These are phyloP conservation scores for Leucocoprinus gongylophorus DNA, from an alignment of 1,284 basidiomycete species.

Conservation along the genomic window DNA sequence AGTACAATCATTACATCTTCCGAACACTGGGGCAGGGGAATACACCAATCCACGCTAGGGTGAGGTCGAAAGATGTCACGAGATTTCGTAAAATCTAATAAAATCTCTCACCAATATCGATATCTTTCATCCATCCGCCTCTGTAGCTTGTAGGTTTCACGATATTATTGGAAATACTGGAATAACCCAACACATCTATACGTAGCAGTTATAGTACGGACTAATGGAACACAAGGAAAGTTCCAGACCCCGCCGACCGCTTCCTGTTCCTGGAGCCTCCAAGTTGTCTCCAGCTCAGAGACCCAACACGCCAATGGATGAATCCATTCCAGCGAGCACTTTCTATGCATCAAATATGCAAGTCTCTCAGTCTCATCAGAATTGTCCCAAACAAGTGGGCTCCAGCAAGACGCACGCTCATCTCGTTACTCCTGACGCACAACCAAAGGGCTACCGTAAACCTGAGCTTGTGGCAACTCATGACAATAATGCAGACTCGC, in stretches of 20 bases:
- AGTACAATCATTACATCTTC: no score
- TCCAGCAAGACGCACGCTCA: conserved; percentile 36
- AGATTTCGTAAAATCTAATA: not conserved
- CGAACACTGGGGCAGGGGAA: no score
- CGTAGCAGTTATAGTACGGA: conserved; percentile 1
- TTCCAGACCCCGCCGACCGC: conserved; percentile 32
- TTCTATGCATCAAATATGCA: conserved; percentile 31
- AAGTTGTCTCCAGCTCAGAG: conserved; percentile 27
- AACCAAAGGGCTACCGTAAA: conserved; percentile 32
- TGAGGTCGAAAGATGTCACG: not conserved
- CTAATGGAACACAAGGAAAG: conserved; percentile 36
- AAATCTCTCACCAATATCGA: conserved; percentile 7
- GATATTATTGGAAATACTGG: not conserved
- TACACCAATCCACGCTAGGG: not conserved
- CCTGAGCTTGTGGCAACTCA: conserved; percentile 32
- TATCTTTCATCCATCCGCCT: conserved; percentile 4
- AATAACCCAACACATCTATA: conserved; percentile 5
- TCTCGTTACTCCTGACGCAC: conserved; percentile 21
- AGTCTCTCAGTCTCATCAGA: conserved; percentile 29
- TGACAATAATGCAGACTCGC: not conserved
- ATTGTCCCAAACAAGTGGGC: conserved; percentile 33
- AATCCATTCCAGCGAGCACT: conserved; percentile 21
- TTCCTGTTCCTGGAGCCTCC: conserved; percentile 32
- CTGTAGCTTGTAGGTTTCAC: conserved; percentile 8
- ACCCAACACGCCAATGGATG: conserved; percentile 34